Evolutionary conservation across 176 grass and related monocot genomes (phyloP).

Genomic region (Cocos nucifera): DNA sequence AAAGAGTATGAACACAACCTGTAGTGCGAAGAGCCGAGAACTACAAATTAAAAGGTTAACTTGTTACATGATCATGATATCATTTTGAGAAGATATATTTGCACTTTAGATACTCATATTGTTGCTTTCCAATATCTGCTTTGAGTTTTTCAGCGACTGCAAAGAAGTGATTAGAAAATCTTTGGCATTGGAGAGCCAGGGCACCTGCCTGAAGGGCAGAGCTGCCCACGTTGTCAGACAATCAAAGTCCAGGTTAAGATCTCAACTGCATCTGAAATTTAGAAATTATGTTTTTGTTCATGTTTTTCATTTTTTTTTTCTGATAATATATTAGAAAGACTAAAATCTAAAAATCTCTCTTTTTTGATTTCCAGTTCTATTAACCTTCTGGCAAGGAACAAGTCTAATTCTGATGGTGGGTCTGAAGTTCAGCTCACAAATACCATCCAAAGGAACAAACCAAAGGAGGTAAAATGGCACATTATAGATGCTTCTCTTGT

Average conservation of each 20-base stretch:
- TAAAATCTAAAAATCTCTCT: background rate
- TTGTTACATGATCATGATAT: too few species aligned
- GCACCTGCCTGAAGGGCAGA: conserved; percentile 12
- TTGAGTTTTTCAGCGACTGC: conserved; percentile 5
- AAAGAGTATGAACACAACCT: conserved; percentile 32
- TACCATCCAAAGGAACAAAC: conserved; percentile 28
- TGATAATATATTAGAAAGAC: too few species aligned
- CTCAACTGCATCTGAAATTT: background rate
- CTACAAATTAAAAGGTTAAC: conserved; percentile 56
- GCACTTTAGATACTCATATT: too few species aligned
- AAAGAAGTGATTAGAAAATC: conserved; percentile 22
- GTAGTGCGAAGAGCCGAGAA: conserved; percentile 34
- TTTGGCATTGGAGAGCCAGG: conserved; percentile 12
- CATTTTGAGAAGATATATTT: too few species aligned
- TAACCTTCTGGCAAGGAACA: conserved; percentile 53
- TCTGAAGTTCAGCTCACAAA: conserved; percentile 17
- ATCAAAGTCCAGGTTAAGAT: conserved; percentile 69
- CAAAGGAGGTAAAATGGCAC: conserved; percentile 40
- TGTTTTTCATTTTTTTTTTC: too few species aligned
- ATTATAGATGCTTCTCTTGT: background rate
- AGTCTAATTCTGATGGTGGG: conserved; percentile 29
- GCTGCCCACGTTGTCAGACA: conserved; percentile 27
- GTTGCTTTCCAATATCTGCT: background rate
- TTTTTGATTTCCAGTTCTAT: conserved; percentile 36
- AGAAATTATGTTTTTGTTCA: too few species aligned